phyloP scores from a whole-genome alignment of 148 eudicot genomes.

The Dianthus caryophyllus region DNA sequence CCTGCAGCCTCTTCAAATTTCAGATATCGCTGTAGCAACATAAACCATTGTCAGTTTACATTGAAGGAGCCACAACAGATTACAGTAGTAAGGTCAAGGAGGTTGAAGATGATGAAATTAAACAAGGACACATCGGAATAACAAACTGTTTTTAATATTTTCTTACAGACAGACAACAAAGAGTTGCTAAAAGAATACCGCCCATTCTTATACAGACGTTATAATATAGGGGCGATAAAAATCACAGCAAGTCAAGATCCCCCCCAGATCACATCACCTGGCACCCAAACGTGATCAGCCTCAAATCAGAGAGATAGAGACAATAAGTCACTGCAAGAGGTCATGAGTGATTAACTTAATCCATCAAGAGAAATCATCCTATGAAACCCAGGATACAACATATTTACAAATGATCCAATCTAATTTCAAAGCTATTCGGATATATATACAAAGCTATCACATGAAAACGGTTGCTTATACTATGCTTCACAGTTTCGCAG shows the following conservation, averaged over 20 bases:
- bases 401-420: not conserved
- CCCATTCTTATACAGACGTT: not conserved
- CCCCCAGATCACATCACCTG: not conserved
- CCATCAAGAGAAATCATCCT: not conserved
- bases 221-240: not conserved
- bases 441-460: not conserved
- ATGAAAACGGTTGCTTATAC: not conserved
- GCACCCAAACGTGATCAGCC: constrained; percentile 2
- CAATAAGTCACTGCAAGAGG: not conserved
- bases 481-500: not conserved
- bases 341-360: not conserved
- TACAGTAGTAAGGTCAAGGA: not conserved
- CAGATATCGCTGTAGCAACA: constrained; percentile 57
- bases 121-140: not conserved
- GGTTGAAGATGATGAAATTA: not conserved
- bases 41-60: constrained; percentile 3
- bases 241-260: not conserved
- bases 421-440: not conserved
- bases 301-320: constrained; percentile 1
- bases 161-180: not conserved
- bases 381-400: not conserved
- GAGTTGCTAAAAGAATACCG: not conserved
- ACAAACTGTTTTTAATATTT: not conserved
- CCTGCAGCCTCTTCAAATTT: constrained; percentile 86
- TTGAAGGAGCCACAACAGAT: not conserved